Evolutionary conservation across 2,329 filamentous ascomycete species (phyloP), one percentile per base, ranked within the genome.

Genomic region (Stagonosporopsis cucurbitacearum): DNA sequence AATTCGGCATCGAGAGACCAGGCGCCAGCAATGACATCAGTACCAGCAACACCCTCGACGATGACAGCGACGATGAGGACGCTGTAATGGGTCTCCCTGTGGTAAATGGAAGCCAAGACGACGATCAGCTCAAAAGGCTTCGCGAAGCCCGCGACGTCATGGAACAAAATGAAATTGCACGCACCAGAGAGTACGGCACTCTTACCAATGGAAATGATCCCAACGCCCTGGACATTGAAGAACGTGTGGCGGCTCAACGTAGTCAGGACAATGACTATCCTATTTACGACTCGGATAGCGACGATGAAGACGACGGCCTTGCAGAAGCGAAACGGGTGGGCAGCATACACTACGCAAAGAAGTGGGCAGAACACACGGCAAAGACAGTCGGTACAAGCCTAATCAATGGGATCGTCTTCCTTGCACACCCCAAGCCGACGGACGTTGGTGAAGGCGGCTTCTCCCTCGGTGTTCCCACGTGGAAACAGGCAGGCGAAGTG

Each of bases 211-310:
- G 54, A 12, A 63, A 77, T 35, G 69, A 71, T 13, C 71, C 72
- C 15, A 82, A 82, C 55, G 65, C 74, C 6, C 74, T 88, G 9
- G 94, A 98, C 71, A 81, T 93, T 25, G 94, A 98, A 77, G 92
- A 92, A 64, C 92, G 95, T 62, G 88, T 94, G 22, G 84, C 84
- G 2, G 86, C 84, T 19, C 78, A 87, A 50, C 81, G 83, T 0
- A 77, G 86, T 8, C 75, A 87, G 28, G 88, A 92, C 22, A 88
- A 92, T 19, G 90, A 92, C 62, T 96, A 90, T 66, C 89, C 90
- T 1, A 80, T 97, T 13, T 99, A 99, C 75, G 95, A 99, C 70
- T 96, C 92, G 0, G 89, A 92, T 43, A 89, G 93, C 46, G 91
- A 96, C 57, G 89, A 90, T 3, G 86, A 92, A 48, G 89, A 92